Conservation (phyloP, 192 early-diverging fungal genomes). For the Obelidium mucronatum region DNA sequence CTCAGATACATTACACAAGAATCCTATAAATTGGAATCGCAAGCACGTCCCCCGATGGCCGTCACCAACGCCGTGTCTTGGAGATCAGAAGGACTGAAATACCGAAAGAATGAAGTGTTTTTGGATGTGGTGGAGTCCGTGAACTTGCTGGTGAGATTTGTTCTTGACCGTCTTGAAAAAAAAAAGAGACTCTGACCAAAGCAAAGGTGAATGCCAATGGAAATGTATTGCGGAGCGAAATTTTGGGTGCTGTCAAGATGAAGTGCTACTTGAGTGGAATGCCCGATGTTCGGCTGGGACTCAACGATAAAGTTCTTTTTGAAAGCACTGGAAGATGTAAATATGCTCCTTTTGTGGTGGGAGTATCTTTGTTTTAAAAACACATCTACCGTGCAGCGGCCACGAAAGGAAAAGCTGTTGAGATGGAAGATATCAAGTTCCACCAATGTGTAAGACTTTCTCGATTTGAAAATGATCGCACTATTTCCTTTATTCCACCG, state of each 20-base stretch:
- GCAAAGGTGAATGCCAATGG: constrained; percentile 54
- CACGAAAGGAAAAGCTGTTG: constrained; percentile 67
- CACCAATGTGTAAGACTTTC: constrained; percentile 98
- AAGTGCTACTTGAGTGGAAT: constrained; percentile 95
- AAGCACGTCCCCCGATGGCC: constrained; percentile 81
- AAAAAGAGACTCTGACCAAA: background rate
- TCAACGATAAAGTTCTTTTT: constrained; percentile 98
- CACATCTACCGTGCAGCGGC: too few relatives aligned
- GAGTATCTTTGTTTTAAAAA: too few relatives aligned
- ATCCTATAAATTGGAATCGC: constrained; percentile 91
- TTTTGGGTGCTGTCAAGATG: constrained; percentile 93
- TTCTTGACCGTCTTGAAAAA: background rate
- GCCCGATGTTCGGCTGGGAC: constrained; percentile 95
- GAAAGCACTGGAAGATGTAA: constrained; percentile 84
- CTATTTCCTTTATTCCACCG: constrained; percentile 98
- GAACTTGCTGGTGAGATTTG: constrained; percentile 81
- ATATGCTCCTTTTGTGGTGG: constrained; percentile 23
- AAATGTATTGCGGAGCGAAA: constrained; percentile 90
- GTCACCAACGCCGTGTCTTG: constrained; percentile 93
- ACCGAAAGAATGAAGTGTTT: constrained; percentile 99
- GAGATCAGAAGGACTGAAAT: constrained; percentile 91
- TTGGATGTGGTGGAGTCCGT: constrained; percentile 99
- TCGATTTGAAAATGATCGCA: constrained; percentile 94
- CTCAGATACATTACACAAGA: constrained; percentile 95
- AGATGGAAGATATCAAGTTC: constrained; percentile 98